A percentile compares a stretch with the other conserved stretches of the same genome.
Conservation (phyloP, 495 filamentous ascomycete genomes). For the Penicillium malachiteum region DNA sequence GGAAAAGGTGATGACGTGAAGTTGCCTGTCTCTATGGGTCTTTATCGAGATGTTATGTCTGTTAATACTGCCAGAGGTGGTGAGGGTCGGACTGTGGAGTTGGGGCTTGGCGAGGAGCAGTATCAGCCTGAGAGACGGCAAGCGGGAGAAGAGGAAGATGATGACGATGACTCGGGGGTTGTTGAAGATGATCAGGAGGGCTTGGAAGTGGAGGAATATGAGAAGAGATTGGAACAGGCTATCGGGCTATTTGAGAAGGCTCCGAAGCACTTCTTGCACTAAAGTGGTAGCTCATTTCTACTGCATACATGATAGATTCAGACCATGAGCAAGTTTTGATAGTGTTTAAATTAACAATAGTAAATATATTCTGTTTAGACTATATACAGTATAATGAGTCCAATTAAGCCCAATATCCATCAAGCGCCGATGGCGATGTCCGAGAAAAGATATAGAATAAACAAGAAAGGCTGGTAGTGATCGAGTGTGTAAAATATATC, state of each 20-base stretch:
- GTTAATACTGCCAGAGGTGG: slow-evolving; percentile 12
- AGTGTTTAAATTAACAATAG: neutral
- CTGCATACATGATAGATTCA: too few species aligned
- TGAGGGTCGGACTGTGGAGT: slow-evolving; percentile 6
- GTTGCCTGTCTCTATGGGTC: slow-evolving; percentile 16
- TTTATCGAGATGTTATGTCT: slow-evolving; percentile 29
- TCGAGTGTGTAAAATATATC: neutral
- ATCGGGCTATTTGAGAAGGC: slow-evolving; percentile 26
- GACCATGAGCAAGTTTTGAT: too few species aligned
- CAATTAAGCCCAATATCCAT: slow-evolving; percentile 1
- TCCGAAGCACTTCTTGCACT: slow-evolving; percentile 15
- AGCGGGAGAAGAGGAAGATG: neutral
- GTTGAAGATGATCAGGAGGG: slow-evolving; percentile 14
- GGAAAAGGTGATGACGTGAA: slow-evolving; percentile 14
- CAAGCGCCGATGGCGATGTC: slow-evolving; percentile 3
- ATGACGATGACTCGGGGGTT: slow-evolving; percentile 1
- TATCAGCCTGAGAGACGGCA: neutral
- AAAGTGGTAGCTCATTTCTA: neutral
- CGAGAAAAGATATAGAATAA: slow-evolving; percentile 1
- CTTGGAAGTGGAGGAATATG: slow-evolving; percentile 22
- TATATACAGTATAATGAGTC: slow-evolving; percentile 15
- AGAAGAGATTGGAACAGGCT: slow-evolving; percentile 21
- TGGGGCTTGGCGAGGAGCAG: slow-evolving; percentile 10
- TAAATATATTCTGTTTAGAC: slow-evolving; percentile 2
- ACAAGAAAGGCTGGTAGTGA: neutral